These are phyloP conservation scores for Nicotiana sylvestris DNA, from an alignment of 257 asterid species.

Conservation along the genomic window DNA sequence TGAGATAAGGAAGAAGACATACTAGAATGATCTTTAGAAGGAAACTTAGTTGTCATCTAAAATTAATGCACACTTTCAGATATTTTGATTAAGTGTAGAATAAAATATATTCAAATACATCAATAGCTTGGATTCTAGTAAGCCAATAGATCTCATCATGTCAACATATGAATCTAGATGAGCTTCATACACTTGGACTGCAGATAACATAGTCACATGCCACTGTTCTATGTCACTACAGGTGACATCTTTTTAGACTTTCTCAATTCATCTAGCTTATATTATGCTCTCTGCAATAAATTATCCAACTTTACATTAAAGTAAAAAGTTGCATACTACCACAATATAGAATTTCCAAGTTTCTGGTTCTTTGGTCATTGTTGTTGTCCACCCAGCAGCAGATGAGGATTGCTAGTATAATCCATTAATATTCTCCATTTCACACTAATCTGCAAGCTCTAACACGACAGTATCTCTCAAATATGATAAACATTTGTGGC, in stretches of 20 bases:
- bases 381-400: constrained; percentile 97
- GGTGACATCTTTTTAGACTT: not conserved
- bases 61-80: too few species aligned
- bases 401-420: constrained; percentile 8
- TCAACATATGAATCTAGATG: too few species aligned
- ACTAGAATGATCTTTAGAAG: too few species aligned
- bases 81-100: not conserved
- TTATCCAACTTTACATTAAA: not conserved
- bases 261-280: not conserved
- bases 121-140: not conserved
- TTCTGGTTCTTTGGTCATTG: constrained; percentile 99
- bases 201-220: not conserved
- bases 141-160: not conserved
- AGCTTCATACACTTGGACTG: not conserved
- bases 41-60: too few species aligned
- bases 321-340: not conserved
- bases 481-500: too few species aligned
- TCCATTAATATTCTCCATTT: too few species aligned
- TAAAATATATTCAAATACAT: not conserved
- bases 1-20: too few species aligned
- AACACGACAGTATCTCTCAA: too few species aligned
- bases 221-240: not conserved
- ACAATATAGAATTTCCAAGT: not conserved
- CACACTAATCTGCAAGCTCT: too few species aligned
- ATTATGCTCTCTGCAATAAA: not conserved